Percentiles rank a stretch among this genome's conserved stretches.
Evolutionary conservation across 768 basidiomycete genomes (phyloP).

Genomic region (Tricholoma terreum): DNA sequence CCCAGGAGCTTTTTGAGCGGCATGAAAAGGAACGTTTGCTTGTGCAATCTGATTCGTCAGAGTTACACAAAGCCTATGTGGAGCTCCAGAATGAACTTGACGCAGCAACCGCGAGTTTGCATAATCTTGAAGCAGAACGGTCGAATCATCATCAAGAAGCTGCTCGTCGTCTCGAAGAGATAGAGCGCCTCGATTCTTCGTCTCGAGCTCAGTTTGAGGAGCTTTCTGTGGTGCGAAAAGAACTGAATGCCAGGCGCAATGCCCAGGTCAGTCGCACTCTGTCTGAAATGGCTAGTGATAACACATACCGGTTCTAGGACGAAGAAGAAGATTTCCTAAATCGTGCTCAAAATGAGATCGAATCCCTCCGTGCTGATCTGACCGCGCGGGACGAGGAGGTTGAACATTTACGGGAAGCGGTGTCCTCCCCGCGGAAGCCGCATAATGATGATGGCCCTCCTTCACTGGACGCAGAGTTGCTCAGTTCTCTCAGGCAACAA

Average conservation of each 20-base stretch:
- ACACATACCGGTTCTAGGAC: slow-evolving; percentile 31
- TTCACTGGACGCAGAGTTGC: slow-evolving; percentile 72
- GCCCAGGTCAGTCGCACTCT: slow-evolving; percentile 32
- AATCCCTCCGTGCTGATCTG: slow-evolving; percentile 63
- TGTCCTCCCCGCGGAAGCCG: slow-evolving; percentile 38
- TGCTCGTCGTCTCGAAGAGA: slow-evolving; percentile 51
- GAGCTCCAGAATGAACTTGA: slow-evolving; percentile 64
- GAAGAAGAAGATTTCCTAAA: slow-evolving; percentile 65
- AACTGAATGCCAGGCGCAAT: slow-evolving; percentile 44
- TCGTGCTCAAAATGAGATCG: slow-evolving; percentile 66
- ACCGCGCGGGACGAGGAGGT: slow-evolving; percentile 64
- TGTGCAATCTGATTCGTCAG: slow-evolving; percentile 47
- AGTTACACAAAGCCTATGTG: slow-evolving; percentile 60
- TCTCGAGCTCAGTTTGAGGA: slow-evolving; percentile 53
- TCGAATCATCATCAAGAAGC: slow-evolving; percentile 54
- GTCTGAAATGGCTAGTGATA: slow-evolving; percentile 1
- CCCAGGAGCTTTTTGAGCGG: slow-evolving; percentile 41
- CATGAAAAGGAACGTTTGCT: slow-evolving; percentile 53
- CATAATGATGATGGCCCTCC: slow-evolving; percentile 34
- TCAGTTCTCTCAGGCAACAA: slow-evolving; percentile 67
- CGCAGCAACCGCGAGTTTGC: slow-evolving; percentile 47
- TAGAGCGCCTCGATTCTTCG: slow-evolving; percentile 47
- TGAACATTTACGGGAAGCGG: slow-evolving; percentile 49
- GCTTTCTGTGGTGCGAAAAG: slow-evolving; percentile 46
- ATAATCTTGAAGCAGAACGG: slow-evolving; percentile 65